These are phyloP conservation scores for Pittosporum tobira DNA, from an alignment of 129 eudicot species.

Conservation along the genomic window DNA sequence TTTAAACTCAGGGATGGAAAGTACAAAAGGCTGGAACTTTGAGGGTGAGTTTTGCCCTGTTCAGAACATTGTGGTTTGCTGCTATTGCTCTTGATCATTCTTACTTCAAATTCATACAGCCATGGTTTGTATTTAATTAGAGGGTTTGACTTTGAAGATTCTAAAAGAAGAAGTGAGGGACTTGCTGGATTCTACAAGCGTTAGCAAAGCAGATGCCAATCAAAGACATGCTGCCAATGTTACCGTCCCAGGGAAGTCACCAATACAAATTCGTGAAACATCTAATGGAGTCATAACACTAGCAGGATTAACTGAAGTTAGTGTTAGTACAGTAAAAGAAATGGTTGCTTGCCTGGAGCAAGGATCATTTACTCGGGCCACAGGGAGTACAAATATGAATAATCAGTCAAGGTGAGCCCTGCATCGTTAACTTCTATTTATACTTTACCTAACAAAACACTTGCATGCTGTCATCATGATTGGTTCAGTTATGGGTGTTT, in stretches of 20 bases:
- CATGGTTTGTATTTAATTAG: neutral
- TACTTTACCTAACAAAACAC: neutral
- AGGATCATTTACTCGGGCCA: slow-evolving; percentile 90
- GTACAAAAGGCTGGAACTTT: too few species aligned
- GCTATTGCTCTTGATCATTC: neutral
- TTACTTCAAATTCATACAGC: neutral
- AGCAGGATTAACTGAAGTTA: slow-evolving; percentile 85
- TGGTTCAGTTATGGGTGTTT: neutral
- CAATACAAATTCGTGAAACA: slow-evolving; percentile 96
- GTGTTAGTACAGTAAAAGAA: slow-evolving; percentile 78
- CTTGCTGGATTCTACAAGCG: slow-evolving; percentile 65
- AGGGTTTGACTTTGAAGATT: slow-evolving; percentile 42
- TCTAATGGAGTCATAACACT: slow-evolving; percentile 91
- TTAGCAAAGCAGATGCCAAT: slow-evolving; percentile 50
- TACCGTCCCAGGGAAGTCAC: slow-evolving; percentile 72
- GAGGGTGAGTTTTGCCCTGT: too few species aligned
- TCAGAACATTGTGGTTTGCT: neutral
- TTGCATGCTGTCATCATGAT: neutral
- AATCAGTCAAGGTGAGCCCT: slow-evolving; percentile 79
- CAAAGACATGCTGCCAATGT: slow-evolving; percentile 63
- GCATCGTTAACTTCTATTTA: neutral
- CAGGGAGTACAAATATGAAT: slow-evolving; percentile 99
- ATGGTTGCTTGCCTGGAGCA: slow-evolving; percentile 90
- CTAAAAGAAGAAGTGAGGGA: slow-evolving; percentile 97
- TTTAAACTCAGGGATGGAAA: too few species aligned